Conservation (phyloP, 441 rosid species). For the Manihot esculenta region DNA sequence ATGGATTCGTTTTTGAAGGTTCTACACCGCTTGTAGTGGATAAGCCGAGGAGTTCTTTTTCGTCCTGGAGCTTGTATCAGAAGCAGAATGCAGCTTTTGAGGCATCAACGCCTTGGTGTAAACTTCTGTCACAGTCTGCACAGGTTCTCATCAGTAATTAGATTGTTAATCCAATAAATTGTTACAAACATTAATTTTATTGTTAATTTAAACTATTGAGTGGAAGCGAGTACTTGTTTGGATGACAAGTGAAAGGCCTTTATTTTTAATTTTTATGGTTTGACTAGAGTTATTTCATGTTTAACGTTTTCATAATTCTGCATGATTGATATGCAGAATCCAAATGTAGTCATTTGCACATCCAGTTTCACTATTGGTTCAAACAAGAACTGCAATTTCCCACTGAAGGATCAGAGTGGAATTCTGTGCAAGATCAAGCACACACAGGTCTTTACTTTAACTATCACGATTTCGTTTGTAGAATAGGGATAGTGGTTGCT, state of each 20-base stretch:
- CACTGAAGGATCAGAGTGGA: constrained; percentile 54
- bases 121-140: constrained; percentile 59
- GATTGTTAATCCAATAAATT: not conserved
- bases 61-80: constrained; percentile 45
- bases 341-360: constrained; percentile 37
- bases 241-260: not conserved
- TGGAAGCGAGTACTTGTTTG: not conserved
- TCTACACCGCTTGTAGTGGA: constrained; percentile 49
- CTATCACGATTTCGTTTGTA: not conserved
- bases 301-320: not conserved
- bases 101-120: constrained; percentile 58
- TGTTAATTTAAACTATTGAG: not conserved
- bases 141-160: constrained; percentile 38
- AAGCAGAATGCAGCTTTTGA: constrained; percentile 45
- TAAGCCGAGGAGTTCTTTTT: constrained; percentile 54
- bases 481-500: not conserved
- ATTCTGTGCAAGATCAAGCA: constrained; percentile 64
- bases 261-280: not conserved
- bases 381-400: constrained; percentile 47
- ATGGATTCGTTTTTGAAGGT: constrained; percentile 37
- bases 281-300: not conserved
- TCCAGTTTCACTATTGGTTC: constrained; percentile 59
- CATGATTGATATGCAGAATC: constrained; percentile 50
- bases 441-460: constrained; percentile 47
- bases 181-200: not conserved